Evolutionary conservation across 2,329 filamentous ascomycete species (phyloP).

Genomic region (Pleoardoris graminearum): DNA sequence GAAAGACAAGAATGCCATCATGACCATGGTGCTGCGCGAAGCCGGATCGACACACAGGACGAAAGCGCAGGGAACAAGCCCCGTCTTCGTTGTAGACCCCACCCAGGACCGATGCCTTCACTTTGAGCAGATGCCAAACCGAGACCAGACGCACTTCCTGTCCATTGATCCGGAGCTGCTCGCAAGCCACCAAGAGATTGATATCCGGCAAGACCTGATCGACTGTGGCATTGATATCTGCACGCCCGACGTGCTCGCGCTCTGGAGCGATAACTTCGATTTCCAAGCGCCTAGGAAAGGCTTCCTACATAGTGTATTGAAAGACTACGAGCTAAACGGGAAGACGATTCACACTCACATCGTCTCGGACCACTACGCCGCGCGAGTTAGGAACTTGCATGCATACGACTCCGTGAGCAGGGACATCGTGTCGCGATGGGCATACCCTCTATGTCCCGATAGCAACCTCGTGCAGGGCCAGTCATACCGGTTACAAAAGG

Average conservation of each 20-base stretch:
- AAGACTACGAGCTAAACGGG: slow-evolving; percentile 95
- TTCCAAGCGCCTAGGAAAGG: slow-evolving; percentile 88
- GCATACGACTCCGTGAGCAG: slow-evolving; percentile 87
- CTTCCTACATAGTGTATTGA: slow-evolving; percentile 88
- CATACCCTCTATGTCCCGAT: slow-evolving; percentile 86
- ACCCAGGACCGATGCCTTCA: slow-evolving; percentile 81
- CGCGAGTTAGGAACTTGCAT: slow-evolving; percentile 80
- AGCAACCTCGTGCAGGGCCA: slow-evolving; percentile 81
- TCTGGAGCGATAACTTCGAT: slow-evolving; percentile 98
- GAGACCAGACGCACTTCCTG: slow-evolving; percentile 66
- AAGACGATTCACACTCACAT: slow-evolving; percentile 96
- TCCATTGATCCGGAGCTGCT: slow-evolving; percentile 80
- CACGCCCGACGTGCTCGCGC: slow-evolving; percentile 88
- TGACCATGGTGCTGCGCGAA: slow-evolving; percentile 90
- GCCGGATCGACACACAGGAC: slow-evolving; percentile 75
- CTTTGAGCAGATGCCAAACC: slow-evolving; percentile 85
- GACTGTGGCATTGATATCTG: slow-evolving; percentile 97
- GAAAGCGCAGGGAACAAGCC: slow-evolving; percentile 73
- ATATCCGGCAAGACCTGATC: slow-evolving; percentile 83
- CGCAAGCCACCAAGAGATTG: slow-evolving; percentile 72
- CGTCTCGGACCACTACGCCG: slow-evolving; percentile 79
- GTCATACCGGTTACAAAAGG: slow-evolving; percentile 70
- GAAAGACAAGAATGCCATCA: slow-evolving; percentile 90
- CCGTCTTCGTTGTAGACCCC: slow-evolving; percentile 85
- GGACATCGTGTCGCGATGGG: slow-evolving; percentile 85